Percentiles rank a stretch among this genome's conserved stretches.
Conservation (phyloP, 306 rosid genomes). For the Geum urbanum region DNA sequence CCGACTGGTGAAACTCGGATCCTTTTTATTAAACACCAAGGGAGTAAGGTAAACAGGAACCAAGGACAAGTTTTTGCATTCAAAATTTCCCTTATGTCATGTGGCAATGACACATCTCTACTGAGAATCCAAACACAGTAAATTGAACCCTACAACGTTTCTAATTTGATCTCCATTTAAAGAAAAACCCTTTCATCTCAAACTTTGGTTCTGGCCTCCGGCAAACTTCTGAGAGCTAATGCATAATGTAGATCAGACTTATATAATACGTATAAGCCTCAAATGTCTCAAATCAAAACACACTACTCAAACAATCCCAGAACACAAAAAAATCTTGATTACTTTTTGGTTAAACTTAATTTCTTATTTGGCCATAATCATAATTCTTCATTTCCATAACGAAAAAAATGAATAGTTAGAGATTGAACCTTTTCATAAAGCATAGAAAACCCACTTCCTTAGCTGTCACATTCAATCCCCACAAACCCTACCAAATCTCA, state of each 20-base stretch:
- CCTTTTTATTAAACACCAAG: background rate
- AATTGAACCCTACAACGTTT: background rate
- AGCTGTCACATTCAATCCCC: constrained; percentile 12
- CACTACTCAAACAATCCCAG: background rate
- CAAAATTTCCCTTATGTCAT: background rate
- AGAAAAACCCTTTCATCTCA: background rate
- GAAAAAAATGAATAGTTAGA: constrained; percentile 17
- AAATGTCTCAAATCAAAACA: background rate
- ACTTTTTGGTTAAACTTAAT: background rate
- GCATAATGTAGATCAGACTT: background rate
- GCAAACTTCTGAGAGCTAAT: background rate
- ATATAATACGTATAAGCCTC: background rate
- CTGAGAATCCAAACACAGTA: background rate
- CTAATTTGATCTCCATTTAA: background rate
- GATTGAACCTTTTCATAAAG: constrained; percentile 2
- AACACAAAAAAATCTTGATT: background rate
- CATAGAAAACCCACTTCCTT: background rate
- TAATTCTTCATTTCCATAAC: background rate
- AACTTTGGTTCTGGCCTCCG: background rate
- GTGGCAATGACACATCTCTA: background rate
- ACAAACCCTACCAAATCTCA: constrained; percentile 14
- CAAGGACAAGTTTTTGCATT: too few relatives aligned
- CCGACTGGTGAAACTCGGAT: background rate
- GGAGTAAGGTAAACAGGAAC: background rate
- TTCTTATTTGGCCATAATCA: background rate